These are phyloP conservation scores for Candida ipomoeae DNA, from an alignment of 805 yeast genomes.

Conservation along the genomic window DNA sequence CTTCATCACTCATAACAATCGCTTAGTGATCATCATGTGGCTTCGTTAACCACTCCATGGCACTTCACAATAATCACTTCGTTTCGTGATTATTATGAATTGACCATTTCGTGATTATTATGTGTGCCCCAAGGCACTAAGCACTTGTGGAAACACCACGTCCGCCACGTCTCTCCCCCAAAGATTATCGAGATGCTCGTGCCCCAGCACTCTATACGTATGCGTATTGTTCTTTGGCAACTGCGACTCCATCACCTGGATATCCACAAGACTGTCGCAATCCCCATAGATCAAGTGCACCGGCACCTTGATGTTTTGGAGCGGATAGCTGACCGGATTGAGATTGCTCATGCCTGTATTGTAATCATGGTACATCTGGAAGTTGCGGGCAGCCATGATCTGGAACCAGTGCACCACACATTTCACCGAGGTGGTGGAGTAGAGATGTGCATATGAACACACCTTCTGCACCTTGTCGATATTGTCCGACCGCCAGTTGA, in stretches of 20 bases:
- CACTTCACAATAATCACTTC: too few species aligned
- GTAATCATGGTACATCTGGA: constrained; percentile 84
- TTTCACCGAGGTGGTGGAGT: constrained; percentile 88
- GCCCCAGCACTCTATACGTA: constrained; percentile 55
- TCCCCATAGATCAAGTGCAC: constrained; percentile 77
- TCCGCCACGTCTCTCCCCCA: constrained; percentile 71
- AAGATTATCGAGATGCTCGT: constrained; percentile 85
- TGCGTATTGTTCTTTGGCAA: constrained; percentile 53
- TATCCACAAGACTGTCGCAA: constrained; percentile 80
- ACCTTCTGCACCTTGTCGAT: constrained; percentile 71
- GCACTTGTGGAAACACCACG: constrained; percentile 32
- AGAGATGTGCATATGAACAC: constrained; percentile 79
- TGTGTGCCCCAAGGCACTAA: constrained; percentile 8
- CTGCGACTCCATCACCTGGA: constrained; percentile 64
- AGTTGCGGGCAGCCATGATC: constrained; percentile 54
- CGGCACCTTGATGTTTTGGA: constrained; percentile 50
- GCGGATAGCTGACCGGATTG: constrained; percentile 37
- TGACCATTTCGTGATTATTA: too few species aligned
- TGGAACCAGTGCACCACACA: constrained; percentile 53
- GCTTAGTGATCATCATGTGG: too few species aligned
- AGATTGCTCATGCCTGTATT: constrained; percentile 21
- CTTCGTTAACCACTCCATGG: too few species aligned
- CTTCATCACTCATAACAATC: too few species aligned
- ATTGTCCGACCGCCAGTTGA: constrained; percentile 75
- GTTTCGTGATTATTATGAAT: too few species aligned